Evolutionary conservation across 176 grass and related monocot genomes (phyloP).

Genomic region (Phoenix dactylifera): DNA sequence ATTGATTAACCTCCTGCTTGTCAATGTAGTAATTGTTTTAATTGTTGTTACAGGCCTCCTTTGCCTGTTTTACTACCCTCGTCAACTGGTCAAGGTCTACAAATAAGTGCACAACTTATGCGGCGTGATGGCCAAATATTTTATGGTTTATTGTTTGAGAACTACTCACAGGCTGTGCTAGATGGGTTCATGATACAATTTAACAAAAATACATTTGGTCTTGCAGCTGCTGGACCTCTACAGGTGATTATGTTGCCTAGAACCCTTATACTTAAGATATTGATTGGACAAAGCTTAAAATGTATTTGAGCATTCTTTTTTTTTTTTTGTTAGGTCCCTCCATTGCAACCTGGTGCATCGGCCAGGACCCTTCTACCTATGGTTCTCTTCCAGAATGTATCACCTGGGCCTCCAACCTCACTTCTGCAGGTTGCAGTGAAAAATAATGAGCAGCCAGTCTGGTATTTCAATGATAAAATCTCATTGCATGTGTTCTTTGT

Average conservation of each 20-base stretch:
- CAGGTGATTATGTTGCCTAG: conserved; percentile 38
- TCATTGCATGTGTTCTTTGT: conserved; percentile 63
- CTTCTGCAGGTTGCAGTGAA: conserved; percentile 87
- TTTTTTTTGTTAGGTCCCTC: conserved; percentile 42
- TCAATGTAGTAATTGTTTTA: conserved; percentile 1
- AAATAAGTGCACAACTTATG: conserved; percentile 83
- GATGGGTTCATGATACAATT: conserved; percentile 99
- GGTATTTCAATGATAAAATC: conserved; percentile 95
- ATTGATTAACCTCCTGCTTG: no score
- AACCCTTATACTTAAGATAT: neutral
- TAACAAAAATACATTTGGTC: conserved; percentile 97
- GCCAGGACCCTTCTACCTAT: conserved; percentile 80
- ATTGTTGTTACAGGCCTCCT: conserved; percentile 36
- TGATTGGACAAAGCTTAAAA: no score
- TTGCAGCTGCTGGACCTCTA: conserved; percentile 77
- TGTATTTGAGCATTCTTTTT: no score
- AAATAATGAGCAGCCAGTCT: conserved; percentile 98
- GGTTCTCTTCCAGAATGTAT: conserved; percentile 75
- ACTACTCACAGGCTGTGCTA: conserved; percentile 48
- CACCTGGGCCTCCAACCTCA: conserved; percentile 56
- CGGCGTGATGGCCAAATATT: conserved; percentile 81
- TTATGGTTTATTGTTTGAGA: conserved; percentile 82
- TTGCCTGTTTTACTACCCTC: conserved; percentile 80
- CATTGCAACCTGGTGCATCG: conserved; percentile 71
- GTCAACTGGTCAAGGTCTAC: conserved; percentile 84